Percentiles rank a stretch among this genome's conserved stretches.
phyloP scores from a whole-genome alignment of 2,329 filamentous ascomycete species.

The Xylaria sp. region DNA sequence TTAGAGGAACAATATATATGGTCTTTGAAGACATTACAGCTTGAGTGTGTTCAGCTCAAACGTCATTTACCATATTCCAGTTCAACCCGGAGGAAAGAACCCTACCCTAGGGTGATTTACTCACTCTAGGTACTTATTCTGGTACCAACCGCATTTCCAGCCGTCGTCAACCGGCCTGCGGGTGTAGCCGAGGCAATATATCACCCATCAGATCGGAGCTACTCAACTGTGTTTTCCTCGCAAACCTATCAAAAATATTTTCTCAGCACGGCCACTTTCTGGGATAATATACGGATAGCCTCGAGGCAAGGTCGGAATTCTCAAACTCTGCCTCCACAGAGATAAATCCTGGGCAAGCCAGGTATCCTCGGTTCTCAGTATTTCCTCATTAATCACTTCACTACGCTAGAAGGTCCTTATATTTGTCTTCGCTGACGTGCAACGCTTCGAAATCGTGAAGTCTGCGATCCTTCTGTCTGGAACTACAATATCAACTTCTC shows the following conservation, averaged over 20 bases:
- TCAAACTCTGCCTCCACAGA: not conserved
- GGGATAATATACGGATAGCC: not conserved
- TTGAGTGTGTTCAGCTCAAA: not conserved
- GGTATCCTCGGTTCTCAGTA: not conserved
- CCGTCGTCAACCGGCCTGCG: not conserved
- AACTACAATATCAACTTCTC: not conserved
- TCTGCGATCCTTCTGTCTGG: not conserved
- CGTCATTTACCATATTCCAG: not conserved
- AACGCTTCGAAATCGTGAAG: not conserved
- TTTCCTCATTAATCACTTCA: not conserved
- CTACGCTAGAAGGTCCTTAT: not conserved
- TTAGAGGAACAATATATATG: not conserved
- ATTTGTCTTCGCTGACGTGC: not conserved
- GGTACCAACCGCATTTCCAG: conserved; percentile 4
- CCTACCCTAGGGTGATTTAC: not conserved
- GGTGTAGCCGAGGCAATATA: conserved; percentile 4
- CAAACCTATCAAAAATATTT: not conserved
- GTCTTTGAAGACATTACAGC: not conserved
- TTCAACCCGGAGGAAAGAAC: not conserved
- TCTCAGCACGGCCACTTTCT: not conserved
- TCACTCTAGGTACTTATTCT: not conserved
- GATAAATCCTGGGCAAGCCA: not conserved
- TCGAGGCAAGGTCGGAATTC: not conserved
- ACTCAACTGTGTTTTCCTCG: not conserved
- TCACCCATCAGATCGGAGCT: not conserved